Base-by-base conservation (phyloP, 2,329 filamentous ascomycete genomes). In the Phyllosticta citribraziliensis region DNA sequence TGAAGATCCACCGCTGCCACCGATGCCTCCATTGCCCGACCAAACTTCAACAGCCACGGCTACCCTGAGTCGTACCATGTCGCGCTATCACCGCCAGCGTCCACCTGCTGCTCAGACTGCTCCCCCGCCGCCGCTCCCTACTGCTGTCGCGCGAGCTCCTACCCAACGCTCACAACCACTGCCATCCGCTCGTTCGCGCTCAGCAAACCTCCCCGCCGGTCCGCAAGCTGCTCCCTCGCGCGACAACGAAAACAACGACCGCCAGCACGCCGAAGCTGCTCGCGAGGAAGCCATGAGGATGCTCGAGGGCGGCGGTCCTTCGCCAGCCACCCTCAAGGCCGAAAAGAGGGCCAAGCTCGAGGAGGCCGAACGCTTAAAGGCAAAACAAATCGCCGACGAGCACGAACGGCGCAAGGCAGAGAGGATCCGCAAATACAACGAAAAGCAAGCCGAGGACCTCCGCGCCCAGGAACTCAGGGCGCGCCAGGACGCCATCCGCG, bases 81-180 rank as follows among this genome's bases (percentile, higher is more conserved):
- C 73, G 64, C 71, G 74, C 65, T 76, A 76, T 63, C 73, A 73
- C 63, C 70, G 73, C 57, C 68, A 63, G 56, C 62, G 73, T 2
- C 70, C 71, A 20, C 65, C 67, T 63, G 64, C 65, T 53, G 62
- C 68, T 20, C 66, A 66, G 47, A 61, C 66, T 35, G 64, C 69
- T n/a, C 64, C 69, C 2, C 53, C 58, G n/a, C 35, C 54, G 58
- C 61, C 62, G 54, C 57, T 62, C n/a, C 59, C 54, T 65, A 35
- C 60, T 65, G 10, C 19, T 10, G 30, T 52, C 33, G 47, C 51
- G 14, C 51, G 52, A 50, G 30, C 50, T 22, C 47, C 20, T 25
- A 55, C 55, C 30, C 63, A 55, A 33, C 59, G 51, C 4, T 54
- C 51, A 9, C n/a, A 19, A 35, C 53, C 17, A 11, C 47, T 17